Evolutionary conservation across 2,329 filamentous ascomycete genomes (phyloP).

Genomic region (Talaromyces sp.): DNA sequence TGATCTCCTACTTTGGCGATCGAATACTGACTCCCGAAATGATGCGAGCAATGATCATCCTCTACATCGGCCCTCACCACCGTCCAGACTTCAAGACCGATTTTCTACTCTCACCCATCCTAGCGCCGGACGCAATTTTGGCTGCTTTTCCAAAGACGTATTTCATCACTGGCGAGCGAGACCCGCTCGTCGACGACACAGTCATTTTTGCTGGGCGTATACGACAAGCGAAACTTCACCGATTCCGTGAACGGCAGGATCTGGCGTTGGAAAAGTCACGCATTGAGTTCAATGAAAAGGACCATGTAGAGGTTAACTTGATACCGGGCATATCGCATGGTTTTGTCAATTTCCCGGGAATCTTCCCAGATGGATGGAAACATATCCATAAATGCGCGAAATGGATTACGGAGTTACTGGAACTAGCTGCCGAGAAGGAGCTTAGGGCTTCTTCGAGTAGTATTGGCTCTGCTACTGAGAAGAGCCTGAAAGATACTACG

Average conservation of each 20-base stretch:
- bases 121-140: slow-evolving; percentile 80
- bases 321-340: slow-evolving; percentile 90
- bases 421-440: slow-evolving; percentile 20
- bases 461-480: slow-evolving; percentile 5
- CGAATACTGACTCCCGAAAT: slow-evolving; percentile 92
- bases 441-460: slow-evolving; percentile 22
- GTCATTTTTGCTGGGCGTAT: slow-evolving; percentile 90
- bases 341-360: slow-evolving; percentile 82
- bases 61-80: slow-evolving; percentile 92
- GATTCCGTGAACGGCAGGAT: slow-evolving; percentile 55
- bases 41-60: slow-evolving; percentile 98
- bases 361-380: slow-evolving; percentile 88
- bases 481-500: background rate
- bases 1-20: slow-evolving; percentile 98
- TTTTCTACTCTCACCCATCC: slow-evolving; percentile 82
- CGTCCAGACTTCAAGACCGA: slow-evolving; percentile 89
- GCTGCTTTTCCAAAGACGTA: slow-evolving; percentile 90
- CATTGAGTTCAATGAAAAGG: slow-evolving; percentile 65
- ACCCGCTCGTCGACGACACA: slow-evolving; percentile 93
- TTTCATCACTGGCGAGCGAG: slow-evolving; percentile 89
- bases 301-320: slow-evolving; percentile 75
- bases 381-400: slow-evolving; percentile 72
- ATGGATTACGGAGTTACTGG: slow-evolving; percentile 80
- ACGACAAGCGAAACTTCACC: slow-evolving; percentile 67
- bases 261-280: slow-evolving; percentile 51